Evolutionary conservation across 192 early-diverging fungal species (phyloP), one percentile per base, ranked within the genome.

Genomic region (Backusella tuberculispora): DNA sequence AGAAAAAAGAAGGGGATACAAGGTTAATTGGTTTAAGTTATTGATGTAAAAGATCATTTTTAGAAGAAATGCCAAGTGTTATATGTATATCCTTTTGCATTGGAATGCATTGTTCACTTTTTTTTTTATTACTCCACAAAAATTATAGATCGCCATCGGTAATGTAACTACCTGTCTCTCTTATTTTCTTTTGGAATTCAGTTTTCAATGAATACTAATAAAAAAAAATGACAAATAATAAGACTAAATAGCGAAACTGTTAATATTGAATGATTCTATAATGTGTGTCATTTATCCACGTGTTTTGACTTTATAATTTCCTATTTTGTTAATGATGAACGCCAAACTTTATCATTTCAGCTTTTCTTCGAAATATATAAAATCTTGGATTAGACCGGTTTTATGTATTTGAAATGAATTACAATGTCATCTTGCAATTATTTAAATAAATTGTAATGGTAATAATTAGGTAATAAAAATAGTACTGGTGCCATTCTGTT

Each of bases 261-360:
- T 34, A 34, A 34, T 10, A 19, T 53, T 19, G 19, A 17, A 19
- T 53, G 50, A 50, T 19, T 6, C 17, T 19, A 21, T 21, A 19
- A 6, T n/a, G 48, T 50, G 6, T 50, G 50, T 19, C 19, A 19
- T 8, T 53, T 53, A 6, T 53, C n/a, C 50, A 53, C 50, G 50
- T 53, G 50, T 53, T 19, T 53, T 53, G 19, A 53, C n/a, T 19
- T 53, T 8, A 7, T 53, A 21, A 19, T 53, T 53, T 53, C 50
- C 50, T 53, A 53, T 53, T 50, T 50, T 50, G n/a, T 50, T 50
- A 50, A 50, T 50, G 47, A 17, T 50, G 47, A 50, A 2, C 47
- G n/a, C 15, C n/a, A 48, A 48, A 48, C 47, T 48, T n/a, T 48
- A 48, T 17, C 29, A 34, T 34, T 34, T 34, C 29, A 17, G 6